Evolutionary conservation across 805 yeast genomes (phyloP).

Genomic region (Candida koratica): DNA sequence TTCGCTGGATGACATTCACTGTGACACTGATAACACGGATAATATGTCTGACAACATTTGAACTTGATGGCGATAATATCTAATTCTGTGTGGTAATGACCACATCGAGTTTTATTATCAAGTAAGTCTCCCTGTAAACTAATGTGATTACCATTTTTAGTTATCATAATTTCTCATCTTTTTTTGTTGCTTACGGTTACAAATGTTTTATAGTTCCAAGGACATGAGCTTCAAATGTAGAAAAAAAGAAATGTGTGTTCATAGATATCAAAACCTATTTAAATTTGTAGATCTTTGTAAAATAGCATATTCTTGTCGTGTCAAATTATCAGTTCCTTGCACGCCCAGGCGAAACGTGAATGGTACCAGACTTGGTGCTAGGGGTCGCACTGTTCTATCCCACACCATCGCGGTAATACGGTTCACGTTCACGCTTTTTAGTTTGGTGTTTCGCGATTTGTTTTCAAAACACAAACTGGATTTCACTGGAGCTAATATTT

Average conservation of each 20-base stretch:
- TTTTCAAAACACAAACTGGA: slow-evolving; percentile 9
- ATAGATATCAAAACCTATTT: too few relatives aligned
- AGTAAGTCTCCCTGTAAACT: slow-evolving; percentile 10
- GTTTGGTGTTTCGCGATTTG: slow-evolving; percentile 13
- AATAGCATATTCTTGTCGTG: too few relatives aligned
- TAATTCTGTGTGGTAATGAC: slow-evolving; percentile 30
- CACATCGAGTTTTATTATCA: slow-evolving; percentile 35
- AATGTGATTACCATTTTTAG: slow-evolving; percentile 7
- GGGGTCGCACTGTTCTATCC: too few relatives aligned
- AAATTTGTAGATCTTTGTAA: too few relatives aligned
- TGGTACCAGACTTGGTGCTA: too few relatives aligned
- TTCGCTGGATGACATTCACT: slow-evolving; percentile 14
- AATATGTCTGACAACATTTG: slow-evolving; percentile 34
- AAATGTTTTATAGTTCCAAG: too few relatives aligned
- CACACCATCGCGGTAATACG: slow-evolving; percentile 1
- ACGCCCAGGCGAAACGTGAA: too few relatives aligned
- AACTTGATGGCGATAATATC: slow-evolving; percentile 40
- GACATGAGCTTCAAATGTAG: too few relatives aligned
- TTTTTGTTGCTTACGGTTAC: not conserved
- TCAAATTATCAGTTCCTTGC: too few relatives aligned
- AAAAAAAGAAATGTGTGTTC: too few relatives aligned
- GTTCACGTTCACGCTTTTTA: slow-evolving; percentile 7
- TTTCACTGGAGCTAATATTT: slow-evolving; percentile 3
- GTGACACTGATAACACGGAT: slow-evolving; percentile 41
- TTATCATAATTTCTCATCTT: not conserved